These are phyloP conservation scores for Monascus purpureus DNA, from an alignment of 495 filamentous ascomycete genomes.

Conservation along the genomic window DNA sequence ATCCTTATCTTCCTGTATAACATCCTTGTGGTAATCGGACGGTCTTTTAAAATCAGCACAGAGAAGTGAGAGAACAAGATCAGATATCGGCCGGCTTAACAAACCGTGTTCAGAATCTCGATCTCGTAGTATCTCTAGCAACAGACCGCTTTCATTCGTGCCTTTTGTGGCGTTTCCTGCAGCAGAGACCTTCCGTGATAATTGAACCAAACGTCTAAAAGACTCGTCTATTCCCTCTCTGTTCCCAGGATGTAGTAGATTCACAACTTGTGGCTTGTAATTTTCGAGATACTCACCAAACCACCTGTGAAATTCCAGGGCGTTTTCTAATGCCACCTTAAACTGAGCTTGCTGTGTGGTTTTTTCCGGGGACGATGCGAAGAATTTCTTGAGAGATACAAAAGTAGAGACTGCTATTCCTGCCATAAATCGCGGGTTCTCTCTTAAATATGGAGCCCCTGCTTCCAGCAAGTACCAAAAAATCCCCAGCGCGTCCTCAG, in stretches of 20 bases:
- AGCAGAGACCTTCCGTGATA: slow-evolving; percentile 42
- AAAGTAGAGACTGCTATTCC: slow-evolving; percentile 65
- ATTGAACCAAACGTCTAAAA: slow-evolving; percentile 50
- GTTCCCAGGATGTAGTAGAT: neutral
- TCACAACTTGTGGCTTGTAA: slow-evolving; percentile 38
- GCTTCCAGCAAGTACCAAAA: slow-evolving; percentile 68
- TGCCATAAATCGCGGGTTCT: slow-evolving; percentile 58
- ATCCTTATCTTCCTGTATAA: slow-evolving; percentile 46
- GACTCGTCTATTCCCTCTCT: slow-evolving; percentile 25
- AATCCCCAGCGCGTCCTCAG: slow-evolving; percentile 83
- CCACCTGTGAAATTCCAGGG: slow-evolving; percentile 56
- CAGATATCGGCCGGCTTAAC: slow-evolving; percentile 50
- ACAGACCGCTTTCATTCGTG: slow-evolving; percentile 55
- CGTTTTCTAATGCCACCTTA: slow-evolving; percentile 50
- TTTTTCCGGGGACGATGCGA: slow-evolving; percentile 49
- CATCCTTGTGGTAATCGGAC: slow-evolving; percentile 39
- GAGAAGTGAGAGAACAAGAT: slow-evolving; percentile 59
- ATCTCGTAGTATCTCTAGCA: slow-evolving; percentile 63
- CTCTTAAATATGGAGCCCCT: slow-evolving; percentile 49
- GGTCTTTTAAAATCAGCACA: slow-evolving; percentile 55
- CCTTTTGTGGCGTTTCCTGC: slow-evolving; percentile 45
- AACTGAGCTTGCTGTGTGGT: slow-evolving; percentile 68
- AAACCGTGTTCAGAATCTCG: slow-evolving; percentile 44
- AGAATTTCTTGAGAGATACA: slow-evolving; percentile 57
- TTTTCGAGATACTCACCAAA: slow-evolving; percentile 45